Percentiles rank a stretch among this genome's conserved stretches.
phyloP scores from a whole-genome alignment of 139 green algal species.

The Closterium sp. region DNA sequence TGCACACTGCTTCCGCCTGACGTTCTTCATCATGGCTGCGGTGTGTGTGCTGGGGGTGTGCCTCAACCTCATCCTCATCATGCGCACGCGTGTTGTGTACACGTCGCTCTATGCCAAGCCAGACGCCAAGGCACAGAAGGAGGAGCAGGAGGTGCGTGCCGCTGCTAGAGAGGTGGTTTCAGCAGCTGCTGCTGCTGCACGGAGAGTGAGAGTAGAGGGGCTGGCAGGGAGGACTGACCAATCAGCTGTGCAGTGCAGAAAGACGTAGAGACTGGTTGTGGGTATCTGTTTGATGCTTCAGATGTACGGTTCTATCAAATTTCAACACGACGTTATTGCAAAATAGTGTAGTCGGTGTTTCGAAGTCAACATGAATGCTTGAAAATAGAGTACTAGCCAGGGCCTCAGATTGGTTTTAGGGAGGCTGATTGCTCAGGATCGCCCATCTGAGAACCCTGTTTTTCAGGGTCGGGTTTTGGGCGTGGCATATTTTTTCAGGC shows the following conservation, averaged over 20 bases:
- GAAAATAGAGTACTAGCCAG: too few species aligned
- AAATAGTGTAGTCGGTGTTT: too few species aligned
- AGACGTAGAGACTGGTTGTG: background rate
- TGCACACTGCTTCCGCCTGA: conserved; percentile 35
- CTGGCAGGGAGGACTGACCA: background rate
- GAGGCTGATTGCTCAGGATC: too few species aligned
- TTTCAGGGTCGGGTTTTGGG: too few species aligned
- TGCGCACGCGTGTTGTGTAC: conserved; percentile 25
- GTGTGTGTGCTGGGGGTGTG: conserved; percentile 12
- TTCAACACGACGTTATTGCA: too few species aligned
- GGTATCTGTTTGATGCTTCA: too few species aligned
- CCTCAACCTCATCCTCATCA: conserved; percentile 12
- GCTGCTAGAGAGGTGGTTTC: background rate
- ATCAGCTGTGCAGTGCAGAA: background rate
- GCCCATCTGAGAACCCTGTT: too few species aligned
- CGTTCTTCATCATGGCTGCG: conserved; percentile 38
- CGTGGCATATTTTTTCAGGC: too few species aligned
- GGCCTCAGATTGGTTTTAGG: too few species aligned
- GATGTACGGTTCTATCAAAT: too few species aligned
- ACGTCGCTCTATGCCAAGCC: conserved; percentile 12
- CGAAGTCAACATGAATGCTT: too few species aligned
- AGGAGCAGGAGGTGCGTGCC: background rate
- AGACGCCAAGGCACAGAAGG: background rate
- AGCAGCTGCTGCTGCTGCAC: background rate
- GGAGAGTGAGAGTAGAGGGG: background rate